phyloP scores from a whole-genome alignment of 1,139 yeast genomes.

The Suhomyces ambrosiae region DNA sequence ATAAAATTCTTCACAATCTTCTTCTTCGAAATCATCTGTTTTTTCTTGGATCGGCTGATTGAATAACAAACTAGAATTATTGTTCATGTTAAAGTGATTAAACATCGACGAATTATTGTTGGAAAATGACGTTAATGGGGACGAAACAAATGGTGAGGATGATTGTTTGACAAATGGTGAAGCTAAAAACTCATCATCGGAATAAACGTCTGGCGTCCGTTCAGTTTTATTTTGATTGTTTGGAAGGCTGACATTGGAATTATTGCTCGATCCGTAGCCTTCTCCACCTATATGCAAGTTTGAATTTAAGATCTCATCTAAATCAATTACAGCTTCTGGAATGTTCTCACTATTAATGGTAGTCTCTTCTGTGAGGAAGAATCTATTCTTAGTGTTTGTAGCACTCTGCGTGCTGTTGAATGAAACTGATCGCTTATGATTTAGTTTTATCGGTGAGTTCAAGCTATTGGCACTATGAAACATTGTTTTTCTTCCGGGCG shows the following conservation, averaged over 20 bases:
- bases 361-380: slow-evolving; percentile 40
- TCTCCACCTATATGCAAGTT: slow-evolving; percentile 33
- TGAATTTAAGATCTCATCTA: slow-evolving; percentile 58
- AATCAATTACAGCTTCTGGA: slow-evolving; percentile 65
- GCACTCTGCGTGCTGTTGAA: slow-evolving; percentile 17
- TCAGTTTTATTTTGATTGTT: slow-evolving; percentile 47
- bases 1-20: slow-evolving; percentile 18
- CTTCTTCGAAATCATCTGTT: slow-evolving; percentile 28
- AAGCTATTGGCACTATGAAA: slow-evolving; percentile 22
- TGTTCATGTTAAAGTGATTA: slow-evolving; percentile 1
- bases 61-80: slow-evolving; percentile 20
- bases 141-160: slow-evolving; percentile 25
- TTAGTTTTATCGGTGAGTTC: slow-evolving; percentile 42
- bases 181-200: slow-evolving; percentile 37
- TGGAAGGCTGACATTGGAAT: slow-evolving; percentile 11
- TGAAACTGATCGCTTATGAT: slow-evolving; percentile 26
- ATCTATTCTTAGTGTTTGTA: slow-evolving; percentile 22
- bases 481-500: slow-evolving; percentile 14
- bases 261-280: slow-evolving; percentile 13
- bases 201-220: slow-evolving; percentile 40
- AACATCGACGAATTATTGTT: slow-evolving; percentile 14
- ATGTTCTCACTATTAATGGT: slow-evolving; percentile 37
- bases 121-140: slow-evolving; percentile 29
- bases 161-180: slow-evolving; percentile 36
- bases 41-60: slow-evolving; percentile 39